Conservation (phyloP, 2,329 filamentous ascomycete genomes). For the Pseudogymnoascus pannorum region DNA sequence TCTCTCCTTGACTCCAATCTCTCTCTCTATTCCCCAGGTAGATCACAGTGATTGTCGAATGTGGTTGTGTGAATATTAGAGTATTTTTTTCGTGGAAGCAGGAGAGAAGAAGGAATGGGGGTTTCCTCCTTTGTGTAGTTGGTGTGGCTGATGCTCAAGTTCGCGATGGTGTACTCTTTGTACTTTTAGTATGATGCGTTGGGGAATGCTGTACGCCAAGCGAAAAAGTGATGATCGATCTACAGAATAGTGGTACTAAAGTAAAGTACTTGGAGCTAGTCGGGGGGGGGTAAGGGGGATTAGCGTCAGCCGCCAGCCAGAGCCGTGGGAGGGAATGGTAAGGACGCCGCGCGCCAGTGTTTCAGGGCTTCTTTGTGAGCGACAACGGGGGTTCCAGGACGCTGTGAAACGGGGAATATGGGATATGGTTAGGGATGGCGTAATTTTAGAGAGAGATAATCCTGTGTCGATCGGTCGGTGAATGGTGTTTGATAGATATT, state of each 20-base stretch:
- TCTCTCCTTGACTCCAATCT: background rate
- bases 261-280: background rate
- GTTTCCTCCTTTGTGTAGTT: background rate
- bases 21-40: background rate
- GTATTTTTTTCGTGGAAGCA: background rate
- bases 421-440: background rate
- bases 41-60: background rate
- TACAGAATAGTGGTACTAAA: background rate
- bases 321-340: too few species aligned
- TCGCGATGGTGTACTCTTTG: background rate
- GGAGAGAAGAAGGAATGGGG: background rate
- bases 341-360: background rate
- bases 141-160: background rate
- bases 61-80: background rate
- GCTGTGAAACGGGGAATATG: background rate
- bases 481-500: background rate
- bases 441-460: background rate
- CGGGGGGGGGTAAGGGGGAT: background rate
- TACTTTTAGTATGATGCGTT: background rate
- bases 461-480: background rate
- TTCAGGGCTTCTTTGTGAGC: background rate
- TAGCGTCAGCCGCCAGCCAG: background rate
- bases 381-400: background rate
- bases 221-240: conserved; percentile 5
- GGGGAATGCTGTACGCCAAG: background rate